Percentiles rank a stretch among this genome's conserved stretches.
phyloP scores from a whole-genome alignment of 2,329 filamentous ascomycete species.

The Furcasterigmium furcatum region DNA sequence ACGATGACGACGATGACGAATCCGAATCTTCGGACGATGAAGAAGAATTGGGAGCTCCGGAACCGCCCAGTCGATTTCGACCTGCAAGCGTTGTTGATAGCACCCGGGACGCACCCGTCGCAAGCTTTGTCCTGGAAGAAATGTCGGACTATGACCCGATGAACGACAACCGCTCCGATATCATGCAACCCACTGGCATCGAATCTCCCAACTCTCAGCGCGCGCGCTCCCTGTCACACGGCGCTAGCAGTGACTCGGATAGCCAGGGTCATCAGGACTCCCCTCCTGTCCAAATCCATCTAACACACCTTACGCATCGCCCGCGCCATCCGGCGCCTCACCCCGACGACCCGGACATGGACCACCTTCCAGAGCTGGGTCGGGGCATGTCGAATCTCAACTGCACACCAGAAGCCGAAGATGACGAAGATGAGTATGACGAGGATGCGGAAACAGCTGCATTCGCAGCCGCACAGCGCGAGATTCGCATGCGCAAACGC shows the following conservation, averaged over 20 bases:
- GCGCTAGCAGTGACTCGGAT: neutral
- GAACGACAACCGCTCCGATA: constrained; percentile 39
- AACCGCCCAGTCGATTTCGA: constrained; percentile 6
- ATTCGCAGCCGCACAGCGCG: constrained; percentile 36
- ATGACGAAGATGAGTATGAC: constrained; percentile 23
- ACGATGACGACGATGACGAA: constrained; percentile 7
- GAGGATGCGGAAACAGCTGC: constrained; percentile 25
- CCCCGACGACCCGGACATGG: constrained; percentile 13
- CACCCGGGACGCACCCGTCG: constrained; percentile 2
- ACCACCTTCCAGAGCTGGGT: constrained; percentile 28
- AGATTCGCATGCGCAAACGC: constrained; percentile 38
- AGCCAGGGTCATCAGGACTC: neutral
- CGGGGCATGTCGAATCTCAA: constrained; percentile 43
- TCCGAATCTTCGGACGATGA: neutral
- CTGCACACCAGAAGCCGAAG: constrained; percentile 28
- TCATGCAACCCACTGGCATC: constrained; percentile 41
- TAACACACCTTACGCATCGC: constrained; percentile 2
- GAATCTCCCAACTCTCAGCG: constrained; percentile 39
- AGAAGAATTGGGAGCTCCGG: neutral
- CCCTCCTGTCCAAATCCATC: neutral
- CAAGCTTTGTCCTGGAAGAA: constrained; percentile 39
- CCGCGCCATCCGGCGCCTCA: neutral
- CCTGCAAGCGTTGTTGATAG: constrained; percentile 8
- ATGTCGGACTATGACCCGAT: constrained; percentile 39
- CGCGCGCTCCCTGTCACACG: constrained; percentile 34